Evolutionary conservation across 345 rosid genomes (phyloP), one percentile per base, ranked within the genome.

Genomic region (Abelmoschus esculentus): DNA sequence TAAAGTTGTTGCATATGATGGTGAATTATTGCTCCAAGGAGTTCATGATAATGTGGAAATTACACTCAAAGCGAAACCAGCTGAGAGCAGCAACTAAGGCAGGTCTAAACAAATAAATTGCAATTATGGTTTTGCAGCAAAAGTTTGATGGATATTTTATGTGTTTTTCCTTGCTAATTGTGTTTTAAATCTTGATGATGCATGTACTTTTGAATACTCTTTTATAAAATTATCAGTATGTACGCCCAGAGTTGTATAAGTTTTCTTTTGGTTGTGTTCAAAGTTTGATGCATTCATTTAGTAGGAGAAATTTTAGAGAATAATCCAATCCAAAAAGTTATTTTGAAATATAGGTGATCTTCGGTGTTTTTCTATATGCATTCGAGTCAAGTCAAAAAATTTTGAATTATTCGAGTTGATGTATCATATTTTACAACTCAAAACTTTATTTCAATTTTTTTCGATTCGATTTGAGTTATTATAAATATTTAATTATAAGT

Each of bases 11-110:
- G 47, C 90, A 0, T 90, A 88, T 57, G 88, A 85, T 18, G 97
- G 97, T 17, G 97, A 91, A 66, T 83, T 95, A 28, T 80, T 91
- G 81, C 86, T 95, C 15, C 99, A 95, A 69, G 99, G 99, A 12
- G 96, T 95, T 72, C 97, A 95, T 60, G 96, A 95, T 75, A 89
- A 87, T 55, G 99, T 88, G 6, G 95, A 88, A 73, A 91, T 95
- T 74, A 79, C 66, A 29, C 90, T 91, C 70, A 89, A 88, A 76
- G 8, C 80, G 5, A 74, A 80, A 55, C 54, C 75, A 42, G 62
- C 56, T 1, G 70, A 4, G 69, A 6, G 67, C 74, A 12, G 46
- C 70, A 38, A 64, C 79, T 58, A 56, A 62, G 3, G 58, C 59
- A 59, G 19, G 14, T 44, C 64, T 70, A 28, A 61, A 56, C 26